Base-by-base conservation (phyloP, 2,329 filamentous ascomycete genomes). In the Nothophaeocryptopus gaeumannii region DNA sequence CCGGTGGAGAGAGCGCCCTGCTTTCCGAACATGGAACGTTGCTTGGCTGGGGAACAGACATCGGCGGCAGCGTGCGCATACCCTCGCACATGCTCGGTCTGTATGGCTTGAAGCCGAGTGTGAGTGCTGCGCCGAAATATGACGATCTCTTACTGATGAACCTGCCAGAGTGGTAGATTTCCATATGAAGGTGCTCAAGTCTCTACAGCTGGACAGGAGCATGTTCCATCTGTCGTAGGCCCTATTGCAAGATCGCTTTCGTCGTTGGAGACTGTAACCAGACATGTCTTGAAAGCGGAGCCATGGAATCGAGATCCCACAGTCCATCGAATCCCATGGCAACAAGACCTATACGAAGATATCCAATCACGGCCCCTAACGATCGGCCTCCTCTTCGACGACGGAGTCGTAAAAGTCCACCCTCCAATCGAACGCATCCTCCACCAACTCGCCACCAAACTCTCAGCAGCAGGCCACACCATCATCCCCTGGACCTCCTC, bases 161-260 rank as follows among this genome's bases (percentile, higher is more conserved):
- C 20, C 20, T 13, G 4, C 0, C 30, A 83, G 79, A 83, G 77
- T 55, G 71, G 72, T 2, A 74, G 82, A 5, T 61, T 84, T 0
- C 80, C 82, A 0, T 85, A 84, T 43, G 61, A 73, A 10, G 81
- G 80, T 0, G 78, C 82, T 0, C 72, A 79, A 0, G 81, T 84
- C 0, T 83, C 81, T 0, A 83, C 78, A 0, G 80, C 84, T 35
- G 81, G 82, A 2, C 82, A 85, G 58, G 79, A 84, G 48, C 81
- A 85, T 63, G 78, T 85, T 0, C 81, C 81, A 1, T 85, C 82
- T 0, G 74, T 80, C 0, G 68, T 84, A n/a, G 82, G 82, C 0
- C 82, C 83, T 1, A 73, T 86, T 69, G 70, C 78, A 5, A 71
- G 81, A 5, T 73, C 71, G 50, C 61, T 83, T 3, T 62, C 70